Base-by-base conservation (phyloP, 1,284 basidiomycete species). In the Irpex lacteus region DNA sequence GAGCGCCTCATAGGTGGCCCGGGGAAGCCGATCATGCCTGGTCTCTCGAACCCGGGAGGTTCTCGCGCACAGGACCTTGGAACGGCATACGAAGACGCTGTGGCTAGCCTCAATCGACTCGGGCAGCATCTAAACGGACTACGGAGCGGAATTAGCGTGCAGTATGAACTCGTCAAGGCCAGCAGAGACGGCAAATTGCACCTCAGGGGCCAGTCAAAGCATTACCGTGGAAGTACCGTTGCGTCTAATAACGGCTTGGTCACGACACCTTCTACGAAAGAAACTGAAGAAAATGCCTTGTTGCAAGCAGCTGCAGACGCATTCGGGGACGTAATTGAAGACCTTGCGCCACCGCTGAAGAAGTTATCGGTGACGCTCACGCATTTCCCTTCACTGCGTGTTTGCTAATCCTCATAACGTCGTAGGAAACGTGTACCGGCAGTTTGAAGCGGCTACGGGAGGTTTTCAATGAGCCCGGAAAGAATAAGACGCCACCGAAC, bases 71-170 rank as follows among this genome's bases (percentile, higher is more conserved):
- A 44, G 18, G 61, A 66, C 44, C 62, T 66, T 11, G 76, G 82
- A 49, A 75, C 81, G 61, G 88, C 91, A 0, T 97, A 98, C 68
- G 90, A 94, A 67, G 91, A 94, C 65, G 92, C 92, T 0, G 88
- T 97, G 4, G 88, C 87, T 62, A 90, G 88, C 67, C 81, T 98
- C 71, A 95, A 92, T 65, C 81, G 94, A 15, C 83, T 98, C 3
- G 96, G 93, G 0, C 96, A 98, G 72, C 95, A 98, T 77, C 77
- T 98, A 50, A 95, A 91, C 60, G 94, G 95, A 19, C 78, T 98
- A 63, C 79, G 96, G 55, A 89, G 91, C 64, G 92, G 94, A 0
- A 94, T 91, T 2, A 83, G 87, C 37, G 75, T 98, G 36, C 95
- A 97, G 72, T 88, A 90, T 65, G 91, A 95, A 59, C 76, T 98